Base-by-base conservation (phyloP, 2,329 filamentous ascomycete genomes). In the Cytospora leucostoma region DNA sequence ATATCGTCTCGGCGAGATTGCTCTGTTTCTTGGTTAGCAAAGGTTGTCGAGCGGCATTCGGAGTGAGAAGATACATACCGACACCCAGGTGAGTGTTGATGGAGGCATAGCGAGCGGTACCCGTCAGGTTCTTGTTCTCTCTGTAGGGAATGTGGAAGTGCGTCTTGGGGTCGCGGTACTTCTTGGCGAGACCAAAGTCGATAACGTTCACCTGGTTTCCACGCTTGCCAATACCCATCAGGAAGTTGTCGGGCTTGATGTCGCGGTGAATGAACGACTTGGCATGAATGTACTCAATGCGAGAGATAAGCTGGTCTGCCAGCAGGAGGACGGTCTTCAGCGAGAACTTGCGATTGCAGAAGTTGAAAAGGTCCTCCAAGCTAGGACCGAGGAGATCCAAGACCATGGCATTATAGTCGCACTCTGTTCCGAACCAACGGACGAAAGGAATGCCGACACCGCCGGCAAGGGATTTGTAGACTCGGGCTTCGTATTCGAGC, bases 81-180 rank as follows among this genome's bases (percentile, higher is more conserved):
- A 98, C 95, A 78, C 95, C 95, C 76, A 98, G 82, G 76, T 99
- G 95, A 66, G 95, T 99, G 84, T 99, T 99, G 83, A 99, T 99
- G 67, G 91, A 96, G 67, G 95, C 95, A 80, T 99, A 99, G 77
- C 95, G 94, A 72, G 95, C 95, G 73, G 95, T 99, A 77, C 95
- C 95, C 61, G 95, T 99, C 79, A 99, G 83, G 86, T 98, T 98
- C 91, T 99, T 98, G 89, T 98, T 98, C 92, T 98, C 95, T 82
- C 95, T 89, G 85, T 99, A 98, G 54, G 95, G 95, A 67, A 98
- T 99, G 80, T 99, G 95, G 84, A 98, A 98, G 81, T 98, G 94
- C 65, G 95, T 98, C 89, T 99, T 99, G 66, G 95, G 95, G 84
- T 98, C 95, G 70, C 95, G 91, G 84, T 98, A 99, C 84, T 98